Conservation (phyloP, 148 eudicot genomes). For the Fallopia convolvulus region DNA sequence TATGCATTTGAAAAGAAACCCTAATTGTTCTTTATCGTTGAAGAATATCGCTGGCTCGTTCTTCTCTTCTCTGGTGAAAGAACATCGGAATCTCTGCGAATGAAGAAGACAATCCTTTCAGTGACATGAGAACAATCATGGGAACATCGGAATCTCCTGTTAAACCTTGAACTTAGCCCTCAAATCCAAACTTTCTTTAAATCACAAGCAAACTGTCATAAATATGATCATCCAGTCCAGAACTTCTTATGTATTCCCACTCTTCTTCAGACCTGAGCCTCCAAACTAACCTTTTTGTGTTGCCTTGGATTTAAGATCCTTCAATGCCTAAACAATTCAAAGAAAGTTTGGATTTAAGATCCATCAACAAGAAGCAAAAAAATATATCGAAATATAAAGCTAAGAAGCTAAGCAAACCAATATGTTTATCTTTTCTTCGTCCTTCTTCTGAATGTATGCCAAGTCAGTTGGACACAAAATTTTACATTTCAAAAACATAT, state of each 20-base stretch:
- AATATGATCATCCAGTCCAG: background rate
- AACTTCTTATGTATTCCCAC: constrained; percentile 73
- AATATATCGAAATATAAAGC: constrained; percentile 11
- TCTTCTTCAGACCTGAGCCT: constrained; percentile 91
- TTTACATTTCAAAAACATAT: background rate
- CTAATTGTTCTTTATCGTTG: no score
- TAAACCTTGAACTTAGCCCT: no score
- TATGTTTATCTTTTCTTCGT: constrained; percentile 66
- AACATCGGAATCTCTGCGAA: no score
- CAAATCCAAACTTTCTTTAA: background rate
- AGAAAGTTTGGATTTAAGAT: background rate
- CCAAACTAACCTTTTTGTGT: constrained; percentile 71
- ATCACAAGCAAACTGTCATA: background rate
- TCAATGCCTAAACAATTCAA: constrained; percentile 46
- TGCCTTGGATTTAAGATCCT: constrained; percentile 91
- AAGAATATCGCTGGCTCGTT: no score
- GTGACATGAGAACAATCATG: no score
- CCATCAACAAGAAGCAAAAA: background rate
- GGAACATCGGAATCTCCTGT: no score
- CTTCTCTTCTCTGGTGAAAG: no score
- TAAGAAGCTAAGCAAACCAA: background rate
- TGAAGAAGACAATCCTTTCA: no score
- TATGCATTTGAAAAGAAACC: no score
- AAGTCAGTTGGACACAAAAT: constrained; percentile 26
- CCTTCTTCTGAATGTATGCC: constrained; percentile 88